Evolutionary conservation across 1,284 basidiomycete genomes (phyloP).

Genomic region (Ceratobasidium sp.): DNA sequence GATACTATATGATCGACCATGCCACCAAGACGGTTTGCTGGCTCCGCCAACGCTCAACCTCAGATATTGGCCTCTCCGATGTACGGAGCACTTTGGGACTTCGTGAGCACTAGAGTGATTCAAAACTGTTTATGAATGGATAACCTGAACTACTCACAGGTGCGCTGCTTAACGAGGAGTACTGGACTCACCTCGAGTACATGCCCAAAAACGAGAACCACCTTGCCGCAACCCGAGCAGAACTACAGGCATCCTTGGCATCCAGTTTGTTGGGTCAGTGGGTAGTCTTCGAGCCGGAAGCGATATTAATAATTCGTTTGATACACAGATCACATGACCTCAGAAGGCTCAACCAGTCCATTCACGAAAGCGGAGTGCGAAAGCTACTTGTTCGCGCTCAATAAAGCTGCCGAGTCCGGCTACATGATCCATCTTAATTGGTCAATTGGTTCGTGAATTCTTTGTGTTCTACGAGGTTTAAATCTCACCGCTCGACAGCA

Average conservation of each 20-base stretch:
- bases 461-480: background rate
- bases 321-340: constrained; percentile 41
- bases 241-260: constrained; percentile 36
- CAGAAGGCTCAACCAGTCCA: constrained; percentile 41
- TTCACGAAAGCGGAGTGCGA: constrained; percentile 36
- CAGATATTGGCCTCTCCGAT: constrained; percentile 1
- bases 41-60: background rate
- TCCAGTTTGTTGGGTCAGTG: constrained; percentile 30
- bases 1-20: constrained; percentile 24
- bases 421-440: constrained; percentile 21
- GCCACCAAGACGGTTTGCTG: background rate
- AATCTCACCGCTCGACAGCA: background rate
- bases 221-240: background rate
- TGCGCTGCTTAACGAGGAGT: constrained; percentile 39
- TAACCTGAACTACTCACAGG: background rate
- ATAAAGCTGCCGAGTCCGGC: constrained; percentile 27
- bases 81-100: background rate
- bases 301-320: background rate
- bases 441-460: constrained; percentile 9
- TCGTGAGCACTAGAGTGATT: background rate
- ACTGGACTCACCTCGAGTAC: constrained; percentile 43
- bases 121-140: background rate
- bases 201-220: constrained; percentile 31
- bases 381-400: constrained; percentile 19
- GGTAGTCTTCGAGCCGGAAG: background rate